Percentiles rank a stretch among this genome's conserved stretches.
Conservation (phyloP, 176 grass and related monocot genomes). For the Hordeum marinum region DNA sequence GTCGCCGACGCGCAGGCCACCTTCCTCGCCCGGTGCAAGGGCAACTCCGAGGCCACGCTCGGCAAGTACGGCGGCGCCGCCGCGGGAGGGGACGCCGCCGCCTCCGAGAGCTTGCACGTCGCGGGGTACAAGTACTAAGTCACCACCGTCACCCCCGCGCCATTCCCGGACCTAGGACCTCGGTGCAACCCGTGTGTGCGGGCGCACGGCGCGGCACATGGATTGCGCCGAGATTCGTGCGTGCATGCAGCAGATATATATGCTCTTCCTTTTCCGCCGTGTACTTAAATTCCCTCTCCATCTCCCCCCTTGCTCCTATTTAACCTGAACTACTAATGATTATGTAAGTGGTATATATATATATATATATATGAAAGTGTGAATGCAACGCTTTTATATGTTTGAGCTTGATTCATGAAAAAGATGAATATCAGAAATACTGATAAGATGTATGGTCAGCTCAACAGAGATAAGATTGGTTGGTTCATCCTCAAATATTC, state of each 20-base stretch:
- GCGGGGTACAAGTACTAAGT: slow-evolving; percentile 72
- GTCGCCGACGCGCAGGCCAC: slow-evolving; percentile 64
- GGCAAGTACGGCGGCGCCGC: slow-evolving; percentile 67
- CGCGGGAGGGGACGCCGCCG: slow-evolving; percentile 41
- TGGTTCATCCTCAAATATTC: not conserved
- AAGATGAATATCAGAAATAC: not conserved
- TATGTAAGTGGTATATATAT: not conserved
- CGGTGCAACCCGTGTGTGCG: not conserved
- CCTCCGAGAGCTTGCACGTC: slow-evolving; percentile 88
- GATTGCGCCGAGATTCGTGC: not conserved
- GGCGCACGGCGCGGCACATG: not conserved
- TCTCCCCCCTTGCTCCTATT: not conserved
- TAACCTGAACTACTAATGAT: slow-evolving; percentile 19
- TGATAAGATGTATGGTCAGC: not conserved
- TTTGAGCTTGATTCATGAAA: not conserved
- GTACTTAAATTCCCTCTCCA: not conserved
- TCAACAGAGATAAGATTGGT: not conserved
- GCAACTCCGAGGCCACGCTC: slow-evolving; percentile 73
- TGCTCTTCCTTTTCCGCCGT: not conserved
- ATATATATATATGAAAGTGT: not conserved
- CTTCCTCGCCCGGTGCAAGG: slow-evolving; percentile 75
- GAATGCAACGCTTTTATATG: not conserved
- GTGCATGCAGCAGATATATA: slow-evolving; percentile 17
- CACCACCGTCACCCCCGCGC: not conserved
- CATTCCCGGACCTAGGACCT: not conserved